These are phyloP conservation scores for Lotus japonicus DNA, from an alignment of 306 rosid species.

Conservation along the genomic window DNA sequence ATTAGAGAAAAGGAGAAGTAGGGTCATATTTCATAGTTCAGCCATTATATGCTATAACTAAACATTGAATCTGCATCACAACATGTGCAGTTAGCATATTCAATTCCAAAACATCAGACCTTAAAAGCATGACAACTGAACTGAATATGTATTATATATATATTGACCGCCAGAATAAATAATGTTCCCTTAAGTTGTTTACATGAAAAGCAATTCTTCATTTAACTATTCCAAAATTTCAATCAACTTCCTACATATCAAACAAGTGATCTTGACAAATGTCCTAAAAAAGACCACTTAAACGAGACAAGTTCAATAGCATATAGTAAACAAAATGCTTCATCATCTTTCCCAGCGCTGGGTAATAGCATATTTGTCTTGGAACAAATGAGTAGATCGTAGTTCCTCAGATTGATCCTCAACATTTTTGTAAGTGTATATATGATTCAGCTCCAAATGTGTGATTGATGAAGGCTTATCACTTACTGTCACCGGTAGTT, in stretches of 20 bases:
- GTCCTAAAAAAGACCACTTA: neutral
- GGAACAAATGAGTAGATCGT: conserved; percentile 55
- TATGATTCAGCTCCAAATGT: conserved; percentile 61
- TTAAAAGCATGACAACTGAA: neutral
- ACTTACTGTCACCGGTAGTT: conserved; percentile 36
- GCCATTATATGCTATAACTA: neutral
- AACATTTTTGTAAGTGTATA: conserved; percentile 47
- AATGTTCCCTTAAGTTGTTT: conserved; percentile 14
- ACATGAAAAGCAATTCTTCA: conserved; percentile 9
- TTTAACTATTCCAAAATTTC: neutral
- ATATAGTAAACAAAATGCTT: conserved; percentile 1
- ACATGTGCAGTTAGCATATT: neutral
- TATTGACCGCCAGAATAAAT: conserved; percentile 10
- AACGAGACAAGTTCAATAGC: conserved; percentile 7
- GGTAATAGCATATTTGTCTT: conserved; percentile 47
- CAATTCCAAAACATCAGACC: neutral
- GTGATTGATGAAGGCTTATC: conserved; percentile 31
- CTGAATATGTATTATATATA: neutral
- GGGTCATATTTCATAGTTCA: neutral
- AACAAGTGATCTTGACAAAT: conserved; percentile 9
- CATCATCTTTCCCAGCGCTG: conserved; percentile 34
- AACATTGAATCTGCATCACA: conserved; percentile 4
- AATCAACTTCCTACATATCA: conserved; percentile 1
- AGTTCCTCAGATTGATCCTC: conserved; percentile 46
- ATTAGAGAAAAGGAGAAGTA: neutral